These are phyloP conservation scores for Chaetothyriales sp. DNA, from an alignment of 2,329 filamentous ascomycete species.

Conservation along the genomic window DNA sequence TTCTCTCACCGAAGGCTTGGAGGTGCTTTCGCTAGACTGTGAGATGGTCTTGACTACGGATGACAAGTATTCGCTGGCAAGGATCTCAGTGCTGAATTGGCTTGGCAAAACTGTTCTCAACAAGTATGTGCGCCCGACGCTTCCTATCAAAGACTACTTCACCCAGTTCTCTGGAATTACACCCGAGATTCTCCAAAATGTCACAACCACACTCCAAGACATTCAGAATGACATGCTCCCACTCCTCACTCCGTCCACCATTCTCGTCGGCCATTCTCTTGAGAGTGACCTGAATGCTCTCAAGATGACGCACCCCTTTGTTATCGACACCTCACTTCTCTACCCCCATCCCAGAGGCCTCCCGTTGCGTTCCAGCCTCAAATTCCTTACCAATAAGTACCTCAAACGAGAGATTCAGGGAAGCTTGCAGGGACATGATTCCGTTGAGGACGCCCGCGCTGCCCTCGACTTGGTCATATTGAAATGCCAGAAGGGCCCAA, in stretches of 20 bases:
- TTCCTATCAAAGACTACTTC: constrained; percentile 83
- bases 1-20: constrained; percentile 59
- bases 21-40: constrained; percentile 74
- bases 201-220: constrained; percentile 71
- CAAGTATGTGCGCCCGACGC: constrained; percentile 78
- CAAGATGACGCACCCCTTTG: constrained; percentile 76
- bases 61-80: constrained; percentile 67
- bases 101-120: constrained; percentile 67
- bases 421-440: constrained; percentile 67
- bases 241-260: constrained; percentile 42
- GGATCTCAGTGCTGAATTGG: constrained; percentile 80
- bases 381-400: constrained; percentile 78
- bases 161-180: constrained; percentile 91
- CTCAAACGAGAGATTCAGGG: constrained; percentile 77
- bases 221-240: constrained; percentile 65
- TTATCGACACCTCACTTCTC: constrained; percentile 80
- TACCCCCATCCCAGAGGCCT: constrained; percentile 84
- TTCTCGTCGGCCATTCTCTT: constrained; percentile 36
- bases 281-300: constrained; percentile 57
- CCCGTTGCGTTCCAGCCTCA: constrained; percentile 79
- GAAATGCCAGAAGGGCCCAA: constrained; percentile 84
- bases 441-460: constrained; percentile 79
- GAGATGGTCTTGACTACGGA: constrained; percentile 91
- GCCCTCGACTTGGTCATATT: constrained; percentile 87
- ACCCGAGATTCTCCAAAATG: constrained; percentile 61